Evolutionary conservation across 2,329 filamentous ascomycete species (phyloP).

Genomic region (Colletotrichum sp.): DNA sequence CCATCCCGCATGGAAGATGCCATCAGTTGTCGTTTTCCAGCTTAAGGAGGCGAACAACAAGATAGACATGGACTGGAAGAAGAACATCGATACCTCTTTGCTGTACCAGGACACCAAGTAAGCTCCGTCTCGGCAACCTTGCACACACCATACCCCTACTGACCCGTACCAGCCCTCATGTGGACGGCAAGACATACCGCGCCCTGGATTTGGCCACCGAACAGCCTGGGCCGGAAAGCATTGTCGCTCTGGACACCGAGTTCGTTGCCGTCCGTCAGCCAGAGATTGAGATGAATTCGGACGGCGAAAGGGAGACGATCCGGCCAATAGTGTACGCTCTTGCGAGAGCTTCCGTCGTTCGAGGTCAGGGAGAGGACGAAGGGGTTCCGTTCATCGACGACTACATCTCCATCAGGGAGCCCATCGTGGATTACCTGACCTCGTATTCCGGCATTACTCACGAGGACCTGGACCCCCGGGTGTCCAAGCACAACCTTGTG

Average conservation of each 20-base stretch:
- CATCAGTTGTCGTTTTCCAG: slow-evolving; percentile 87
- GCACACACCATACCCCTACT: slow-evolving; percentile 25
- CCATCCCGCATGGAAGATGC: slow-evolving; percentile 90
- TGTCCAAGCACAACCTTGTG: slow-evolving; percentile 83
- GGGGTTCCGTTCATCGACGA: slow-evolving; percentile 94
- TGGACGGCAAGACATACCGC: slow-evolving; percentile 61
- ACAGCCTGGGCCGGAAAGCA: slow-evolving; percentile 71
- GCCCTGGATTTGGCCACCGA: slow-evolving; percentile 65
- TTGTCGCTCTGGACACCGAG: slow-evolving; percentile 92
- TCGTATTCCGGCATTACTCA: slow-evolving; percentile 90
- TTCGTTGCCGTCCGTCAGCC: slow-evolving; percentile 93
- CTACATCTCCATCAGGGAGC: slow-evolving; percentile 90
- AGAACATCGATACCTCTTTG: slow-evolving; percentile 80
- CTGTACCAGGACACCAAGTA: slow-evolving; percentile 75
- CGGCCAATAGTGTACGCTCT: slow-evolving; percentile 89
- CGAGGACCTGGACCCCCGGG: slow-evolving; percentile 80
- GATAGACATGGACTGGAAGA: slow-evolving; percentile 87
- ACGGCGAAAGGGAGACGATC: slow-evolving; percentile 90
- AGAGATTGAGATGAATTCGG: slow-evolving; percentile 95
- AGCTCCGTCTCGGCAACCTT: background rate
- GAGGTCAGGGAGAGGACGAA: slow-evolving; percentile 78
- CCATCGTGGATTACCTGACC: slow-evolving; percentile 94
- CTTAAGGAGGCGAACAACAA: slow-evolving; percentile 80
- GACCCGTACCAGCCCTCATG: slow-evolving; percentile 39
- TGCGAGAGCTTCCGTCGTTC: slow-evolving; percentile 89